These are phyloP conservation scores for Cucumis sativus DNA, from an alignment of 306 rosid genomes.

Conservation along the genomic window Cucumber_9930_V3 NC_026659.2:1797001-1797500, in stretches of 20 bases:
- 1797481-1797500: too few species aligned
- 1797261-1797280: background rate
- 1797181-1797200: slow-evolving; percentile 36
- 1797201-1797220: slow-evolving; percentile 37
- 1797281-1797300: background rate
- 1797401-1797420: too few species aligned
- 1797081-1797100: background rate
- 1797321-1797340: too few species aligned
- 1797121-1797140: background rate
- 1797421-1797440: too few species aligned
- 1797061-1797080: background rate
- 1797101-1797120: background rate
- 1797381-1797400: too few species aligned
- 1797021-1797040: slow-evolving; percentile 27
- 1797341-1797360: too few species aligned
- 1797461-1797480: too few species aligned
- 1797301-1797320: too few species aligned
- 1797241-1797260: background rate
- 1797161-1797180: slow-evolving; percentile 37
- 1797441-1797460: too few species aligned
- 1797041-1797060: slow-evolving; percentile 48
- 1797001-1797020: slow-evolving; percentile 39
- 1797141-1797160: slow-evolving; percentile 43
- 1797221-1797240: slow-evolving; percentile 41
- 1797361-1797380: too few species aligned